These are phyloP conservation scores for Canna indica DNA, from an alignment of 176 grass and related monocot species.

Conservation along the genomic window DNA sequence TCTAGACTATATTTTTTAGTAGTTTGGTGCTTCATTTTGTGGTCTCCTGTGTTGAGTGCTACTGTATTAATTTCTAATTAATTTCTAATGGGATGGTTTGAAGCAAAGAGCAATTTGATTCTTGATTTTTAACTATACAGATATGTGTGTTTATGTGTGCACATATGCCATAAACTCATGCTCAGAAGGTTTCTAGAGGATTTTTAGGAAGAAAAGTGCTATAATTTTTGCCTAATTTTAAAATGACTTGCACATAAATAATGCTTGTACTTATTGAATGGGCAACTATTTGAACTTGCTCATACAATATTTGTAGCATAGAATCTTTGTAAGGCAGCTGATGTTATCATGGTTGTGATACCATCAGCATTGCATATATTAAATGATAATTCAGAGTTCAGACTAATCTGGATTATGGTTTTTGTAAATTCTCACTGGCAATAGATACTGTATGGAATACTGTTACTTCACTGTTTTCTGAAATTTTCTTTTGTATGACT, in stretches of 20 bases:
- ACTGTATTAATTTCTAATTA: too few relatives aligned
- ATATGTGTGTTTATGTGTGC: not conserved
- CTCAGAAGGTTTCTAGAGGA: not conserved
- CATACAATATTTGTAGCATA: not conserved
- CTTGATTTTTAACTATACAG: too few relatives aligned
- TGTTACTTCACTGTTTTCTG: not conserved
- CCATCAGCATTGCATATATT: not conserved
- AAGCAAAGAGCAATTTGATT: too few relatives aligned
- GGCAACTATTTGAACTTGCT: not conserved
- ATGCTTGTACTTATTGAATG: not conserved
- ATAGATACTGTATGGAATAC: not conserved
- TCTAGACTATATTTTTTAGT: too few relatives aligned
- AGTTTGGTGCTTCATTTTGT: too few relatives aligned
- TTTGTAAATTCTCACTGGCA: not conserved
- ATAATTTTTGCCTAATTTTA: not conserved
- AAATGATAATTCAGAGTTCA: not conserved
- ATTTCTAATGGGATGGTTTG: too few relatives aligned
- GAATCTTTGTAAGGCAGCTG: not conserved
- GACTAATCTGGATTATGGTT: too few relatives aligned
- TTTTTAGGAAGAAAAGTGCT: not conserved
- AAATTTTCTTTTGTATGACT: conserved; percentile 13
- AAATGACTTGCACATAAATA: not conserved
- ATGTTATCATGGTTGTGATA: not conserved
- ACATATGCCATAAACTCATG: not conserved
- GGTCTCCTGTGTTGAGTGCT: too few relatives aligned